Evolutionary conservation across 345 rosid genomes (phyloP), one percentile per base, ranked within the genome.

Genomic region (Arabidopsis arenosa): DNA sequence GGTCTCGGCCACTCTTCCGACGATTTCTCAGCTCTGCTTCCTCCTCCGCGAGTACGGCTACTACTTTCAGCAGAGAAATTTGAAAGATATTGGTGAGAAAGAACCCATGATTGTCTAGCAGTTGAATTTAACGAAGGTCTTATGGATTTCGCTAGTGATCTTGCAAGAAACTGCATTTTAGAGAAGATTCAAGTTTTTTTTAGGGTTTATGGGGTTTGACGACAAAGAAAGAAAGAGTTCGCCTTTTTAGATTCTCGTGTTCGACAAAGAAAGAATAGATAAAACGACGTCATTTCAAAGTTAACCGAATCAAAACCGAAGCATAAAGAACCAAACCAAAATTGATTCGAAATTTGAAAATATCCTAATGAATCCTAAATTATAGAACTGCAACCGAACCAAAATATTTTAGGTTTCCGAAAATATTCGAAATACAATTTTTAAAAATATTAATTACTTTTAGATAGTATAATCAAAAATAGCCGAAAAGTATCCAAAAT

Each of bases 1-100:
- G 96, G 96, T 77, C 76, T 85, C 28, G 84, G 84, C 82, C 79
- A 76, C n/a, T 79, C 82, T 5, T 26, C 11, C 6, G 49, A 5
- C 4, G 57, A 66, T 21, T 74, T 15, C 52, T 49, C 33, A 43
- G 72, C 23, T 28, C 26, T 37, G 67, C 45, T 74, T 65, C 11
- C 63, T 18, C 41, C 68, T 13, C 57, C 66, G 62, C 7, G 47
- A 57, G 68, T 9, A 52, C 11, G n/a, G 66, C 62, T 49, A 12
- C 48, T 74, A 54, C 36, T 58, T 4, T 43, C 33, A 9, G 54
- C 6, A 13, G 55, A 48, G 1, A 15, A 45, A 6, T 41, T 58
- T 14, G 73, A 77, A 21, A 30, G 51, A 39, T 13, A 48, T 39
- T 33, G 37, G 56, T 71, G 81, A 57, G 63, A 78, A 43, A 72